Base-by-base conservation (phyloP, 2,329 filamentous ascomycete genomes). In the Ambrosiella beaveri region DNA sequence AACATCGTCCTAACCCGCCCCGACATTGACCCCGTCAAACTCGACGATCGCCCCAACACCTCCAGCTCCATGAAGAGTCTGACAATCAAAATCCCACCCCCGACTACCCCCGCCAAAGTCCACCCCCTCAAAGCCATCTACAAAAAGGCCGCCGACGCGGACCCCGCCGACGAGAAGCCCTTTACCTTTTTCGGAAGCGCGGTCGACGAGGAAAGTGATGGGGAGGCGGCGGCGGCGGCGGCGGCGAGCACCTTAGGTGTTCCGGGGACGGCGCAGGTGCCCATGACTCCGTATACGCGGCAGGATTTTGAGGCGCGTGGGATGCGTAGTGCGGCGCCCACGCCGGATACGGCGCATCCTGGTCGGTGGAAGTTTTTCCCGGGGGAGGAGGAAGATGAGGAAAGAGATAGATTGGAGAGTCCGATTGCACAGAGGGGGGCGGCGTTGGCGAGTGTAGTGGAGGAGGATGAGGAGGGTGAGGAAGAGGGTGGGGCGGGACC, bases 91-190 rank as follows among this genome's bases (percentile, higher is more conserved):
- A 78, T 80, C 58, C 75, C 76, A 13, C 71, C 69, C 36, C 71
- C 74, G 17, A 61, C 69, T 57, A 73, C 73, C 5, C 72, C 76
- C 0, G 68, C 70, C 55, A 73, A 78, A 62, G 73, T 95, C 0
- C 91, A 97, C 64, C 91, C 93, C 0, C 77, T 97, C 1, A 90
- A 97, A 72, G 88, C 88, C 0, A 78, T 97, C 1, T 98, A 94
- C 76, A 97, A 96, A 71, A 81, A 81, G 3, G 37, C 57, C n/a
- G 19, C 37, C 61, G 63, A 71, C 64, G 55, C 70, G 62, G 35
- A 72, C 64, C 56, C 63, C 40, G 62, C 66, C 0, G 62, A 67
- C 40, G 61, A 65, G 60, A 61, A 73, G 65, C 64, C 74, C 9
- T 95, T 96, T 69, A 88, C 77, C 67, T 96, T 96, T 72, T 95